Percentiles rank a stretch among this genome's conserved stretches.
phyloP scores from a whole-genome alignment of 306 rosid species.

The Castanea sativa region DNA sequence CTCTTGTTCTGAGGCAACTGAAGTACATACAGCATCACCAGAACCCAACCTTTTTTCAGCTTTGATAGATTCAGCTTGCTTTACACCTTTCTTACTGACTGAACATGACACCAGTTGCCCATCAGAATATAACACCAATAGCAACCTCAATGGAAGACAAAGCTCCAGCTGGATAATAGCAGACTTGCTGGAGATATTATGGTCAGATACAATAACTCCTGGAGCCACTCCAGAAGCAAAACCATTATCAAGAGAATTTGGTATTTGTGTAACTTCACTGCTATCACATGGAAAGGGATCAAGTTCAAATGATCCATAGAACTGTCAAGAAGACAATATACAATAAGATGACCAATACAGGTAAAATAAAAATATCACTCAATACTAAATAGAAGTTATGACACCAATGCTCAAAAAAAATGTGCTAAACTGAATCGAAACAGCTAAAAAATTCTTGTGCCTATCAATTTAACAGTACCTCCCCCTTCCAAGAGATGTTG shows the following conservation, averaged over 20 bases:
- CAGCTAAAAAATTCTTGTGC: background rate
- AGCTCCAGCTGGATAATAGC: conserved; percentile 79
- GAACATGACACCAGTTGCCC: conserved; percentile 84
- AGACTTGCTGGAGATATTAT: conserved; percentile 42
- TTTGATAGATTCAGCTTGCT: conserved; percentile 76
- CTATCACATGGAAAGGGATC: conserved; percentile 48
- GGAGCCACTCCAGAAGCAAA: conserved; percentile 47
- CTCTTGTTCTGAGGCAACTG: conserved; percentile 78
- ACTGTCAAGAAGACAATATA: conserved; percentile 57
- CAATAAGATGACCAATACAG: conserved; percentile 11
- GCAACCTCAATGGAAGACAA: conserved; percentile 70
- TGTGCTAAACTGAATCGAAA: conserved; percentile 2
- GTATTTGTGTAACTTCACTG: conserved; percentile 38
- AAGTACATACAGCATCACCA: conserved; percentile 84
- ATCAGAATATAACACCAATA: conserved; percentile 79
- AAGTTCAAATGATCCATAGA: conserved; percentile 74
- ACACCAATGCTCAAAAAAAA: conserved; percentile 12
- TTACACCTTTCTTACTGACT: conserved; percentile 85
- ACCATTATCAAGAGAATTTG: conserved; percentile 63
- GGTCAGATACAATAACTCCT: conserved; percentile 38
- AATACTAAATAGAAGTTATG: background rate
- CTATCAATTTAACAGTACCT: conserved; percentile 52
- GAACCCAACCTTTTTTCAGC: conserved; percentile 68
- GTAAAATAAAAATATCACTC: conserved; percentile 13
- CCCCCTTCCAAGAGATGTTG: conserved; percentile 95